Base-by-base conservation (phyloP, 345 rosid genomes). In the Euphorbia peplus region DNA sequence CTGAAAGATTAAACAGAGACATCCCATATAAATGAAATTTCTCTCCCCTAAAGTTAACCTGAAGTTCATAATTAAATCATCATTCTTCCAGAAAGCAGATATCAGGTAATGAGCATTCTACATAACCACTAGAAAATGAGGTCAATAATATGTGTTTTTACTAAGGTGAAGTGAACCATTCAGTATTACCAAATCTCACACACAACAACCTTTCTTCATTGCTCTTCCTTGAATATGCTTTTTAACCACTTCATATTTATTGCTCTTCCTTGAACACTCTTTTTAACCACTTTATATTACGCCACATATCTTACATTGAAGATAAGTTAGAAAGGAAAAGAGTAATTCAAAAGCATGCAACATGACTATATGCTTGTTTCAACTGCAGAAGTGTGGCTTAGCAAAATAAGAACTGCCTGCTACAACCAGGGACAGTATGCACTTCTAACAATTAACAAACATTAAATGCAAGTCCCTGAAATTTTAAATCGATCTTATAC, bases 21-120 rank as follows among this genome's bases (percentile, higher is more conserved):
- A 60, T 42, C 67, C 22, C 12, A 64, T 39, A 56, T 29, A 46
- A 24, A 61, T 61, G 63, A 59, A 6, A 15, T 32, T 59, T 32
- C 25, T 19, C 26, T 30, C 11, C 19, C 8, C 42, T 29, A 0
- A 59, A 18, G 13, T 32, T 32, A n/a, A 59, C 19, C 11, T 18
- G 37, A 29, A 30, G 7, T 59, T 32, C 63, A 32, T 29, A 30
- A 59, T 29, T 12, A 37, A n/a, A 60, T 19, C 64, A 60, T 9
- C 13, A 22, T 53, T 53, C 8, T 53, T 21, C 12, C 28, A 22
- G 0, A 18, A 53, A 53, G 24, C 16, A 19, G 4, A 18, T 18
- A 50, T 18, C 55, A 50, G 22, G 8, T 19, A 15, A 18, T 3
- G 55, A 16, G 55, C 55, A n/a, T 50, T 18, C 24, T 19, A 50